A percentile compares a stretch with the other conserved stretches of the same genome.
Conservation (phyloP, 345 rosid species). For the Acer campestre region DNA sequence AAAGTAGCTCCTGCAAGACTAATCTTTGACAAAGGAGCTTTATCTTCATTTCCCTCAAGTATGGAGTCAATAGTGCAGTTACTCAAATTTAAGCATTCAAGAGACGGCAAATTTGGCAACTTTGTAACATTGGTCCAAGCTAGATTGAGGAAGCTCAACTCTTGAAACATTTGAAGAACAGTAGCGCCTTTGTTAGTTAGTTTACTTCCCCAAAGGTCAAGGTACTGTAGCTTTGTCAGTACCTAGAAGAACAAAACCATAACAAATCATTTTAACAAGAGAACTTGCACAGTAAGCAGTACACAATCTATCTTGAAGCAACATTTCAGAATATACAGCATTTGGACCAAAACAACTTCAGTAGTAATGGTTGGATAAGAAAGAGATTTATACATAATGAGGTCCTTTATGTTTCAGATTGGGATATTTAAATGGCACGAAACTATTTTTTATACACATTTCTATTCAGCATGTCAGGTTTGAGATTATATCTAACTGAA, state of each 20-base stretch:
- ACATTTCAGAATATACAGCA: slow-evolving; percentile 5
- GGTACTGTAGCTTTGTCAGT: slow-evolving; percentile 70
- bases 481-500: not conserved
- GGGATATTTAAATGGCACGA: not conserved
- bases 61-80: slow-evolving; percentile 63
- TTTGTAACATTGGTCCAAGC: slow-evolving; percentile 75
- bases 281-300: not conserved
- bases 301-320: slow-evolving; percentile 13
- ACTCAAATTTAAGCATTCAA: slow-evolving; percentile 81
- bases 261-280: not conserved
- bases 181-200: slow-evolving; percentile 64
- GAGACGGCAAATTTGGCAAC: slow-evolving; percentile 60
- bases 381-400: not conserved
- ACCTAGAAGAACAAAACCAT: slow-evolving; percentile 44
- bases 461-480: not conserved
- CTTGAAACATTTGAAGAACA: slow-evolving; percentile 52
- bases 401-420: not conserved
- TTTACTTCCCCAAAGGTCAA: slow-evolving; percentile 92
- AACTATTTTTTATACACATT: not conserved
- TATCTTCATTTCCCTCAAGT: slow-evolving; percentile 34
- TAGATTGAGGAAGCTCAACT: slow-evolving; percentile 70
- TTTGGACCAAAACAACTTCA: not conserved
- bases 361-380: not conserved
- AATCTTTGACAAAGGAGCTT: slow-evolving; percentile 62
- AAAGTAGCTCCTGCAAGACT: slow-evolving; percentile 67